Conservation (phyloP, 495 filamentous ascomycete species). For the Chaetomidium leptoderma region DNA sequence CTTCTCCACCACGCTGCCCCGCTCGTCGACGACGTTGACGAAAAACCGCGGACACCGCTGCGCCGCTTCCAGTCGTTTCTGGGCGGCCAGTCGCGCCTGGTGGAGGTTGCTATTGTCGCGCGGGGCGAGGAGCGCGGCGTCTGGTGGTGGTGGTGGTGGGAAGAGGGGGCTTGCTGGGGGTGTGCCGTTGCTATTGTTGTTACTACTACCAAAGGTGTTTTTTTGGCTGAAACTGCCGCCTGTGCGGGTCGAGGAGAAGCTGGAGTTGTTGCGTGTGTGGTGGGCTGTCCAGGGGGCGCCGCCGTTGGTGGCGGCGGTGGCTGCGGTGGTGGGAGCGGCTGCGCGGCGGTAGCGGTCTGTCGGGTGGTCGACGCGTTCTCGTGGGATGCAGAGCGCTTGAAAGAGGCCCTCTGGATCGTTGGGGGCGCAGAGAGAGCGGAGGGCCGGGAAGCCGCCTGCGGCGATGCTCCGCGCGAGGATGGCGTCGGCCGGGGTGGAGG, state of each 20-base stretch:
- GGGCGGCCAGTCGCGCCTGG: slow-evolving; percentile 51
- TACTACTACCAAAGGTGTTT: no score
- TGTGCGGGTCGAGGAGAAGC: slow-evolving; percentile 11
- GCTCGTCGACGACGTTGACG: slow-evolving; percentile 52
- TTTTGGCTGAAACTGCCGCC: slow-evolving; percentile 1
- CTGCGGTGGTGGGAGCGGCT: background rate
- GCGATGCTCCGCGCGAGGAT: slow-evolving; percentile 71
- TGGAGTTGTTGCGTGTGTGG: slow-evolving; percentile 17
- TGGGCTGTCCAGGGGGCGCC: background rate
- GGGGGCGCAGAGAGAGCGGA: slow-evolving; percentile 65
- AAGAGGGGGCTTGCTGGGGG: slow-evolving; percentile 33
- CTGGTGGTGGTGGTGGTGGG: slow-evolving; percentile 30
- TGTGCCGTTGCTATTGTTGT: slow-evolving; percentile 8
- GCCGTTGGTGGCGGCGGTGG: background rate
- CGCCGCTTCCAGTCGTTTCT: slow-evolving; percentile 54
- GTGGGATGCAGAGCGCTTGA: slow-evolving; percentile 64
- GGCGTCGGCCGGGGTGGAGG: slow-evolving; percentile 53
- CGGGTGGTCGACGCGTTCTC: slow-evolving; percentile 33
- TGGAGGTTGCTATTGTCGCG: slow-evolving; percentile 44
- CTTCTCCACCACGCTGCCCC: slow-evolving; percentile 41
- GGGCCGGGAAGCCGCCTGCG: slow-evolving; percentile 63
- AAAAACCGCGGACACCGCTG: slow-evolving; percentile 47
- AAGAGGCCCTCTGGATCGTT: slow-evolving; percentile 70
- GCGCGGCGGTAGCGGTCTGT: slow-evolving; percentile 34
- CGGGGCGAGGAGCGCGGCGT: slow-evolving; percentile 21